Evolutionary conservation across 2,329 filamentous ascomycete genomes (phyloP), one percentile per base, ranked within the genome.

Genomic region (Colletotrichum sp.): DNA sequence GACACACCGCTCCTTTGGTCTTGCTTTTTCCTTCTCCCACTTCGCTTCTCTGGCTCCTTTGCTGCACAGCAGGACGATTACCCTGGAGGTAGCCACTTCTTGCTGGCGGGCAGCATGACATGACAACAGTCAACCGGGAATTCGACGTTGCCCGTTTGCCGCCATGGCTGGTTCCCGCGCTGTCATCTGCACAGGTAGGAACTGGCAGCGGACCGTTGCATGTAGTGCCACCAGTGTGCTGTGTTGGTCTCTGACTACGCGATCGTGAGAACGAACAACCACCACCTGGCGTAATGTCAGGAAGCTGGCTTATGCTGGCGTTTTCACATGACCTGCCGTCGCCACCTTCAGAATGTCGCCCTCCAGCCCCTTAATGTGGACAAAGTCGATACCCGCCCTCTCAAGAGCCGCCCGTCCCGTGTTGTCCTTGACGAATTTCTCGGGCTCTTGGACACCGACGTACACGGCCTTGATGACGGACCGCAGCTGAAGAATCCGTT

Each of bases 391-490:
- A 1, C 95, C 96, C 6, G 92, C 93, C 62, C 91, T 90, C 79
- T 93, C 90, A 72, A 99, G 87, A 82, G 91, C 93, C 79, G 85
- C 87, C 80, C 93, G 92, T 9, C 96, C 96, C 74, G 93, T 90
- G 78, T 98, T 99, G 76, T 94, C 90, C 8, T 92, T 92, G 22
- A 99, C 95, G 85, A 99, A 99, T 36, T 92, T 98, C 80, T 95
- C 94, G 0, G 97, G 97, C 86, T 99, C 97, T 79, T 93, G 90
- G 0, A 98, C 95, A 0, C 97, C 97, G 32, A 98, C 93, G 79
- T 96, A 98, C 6, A 99, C 95, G 63, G 91, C 94, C 77, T 89
- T 90, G 72, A 98, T 94, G 57, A 89, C 92, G 1, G 84, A 86
- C 15, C 87, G 87, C 25, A 94, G 88, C 9, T 87, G 87, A 55